Evolutionary conservation across 768 basidiomycete species (phyloP), one percentile per base, ranked within the genome.

Genomic region (Mycena sanguinolenta): DNA sequence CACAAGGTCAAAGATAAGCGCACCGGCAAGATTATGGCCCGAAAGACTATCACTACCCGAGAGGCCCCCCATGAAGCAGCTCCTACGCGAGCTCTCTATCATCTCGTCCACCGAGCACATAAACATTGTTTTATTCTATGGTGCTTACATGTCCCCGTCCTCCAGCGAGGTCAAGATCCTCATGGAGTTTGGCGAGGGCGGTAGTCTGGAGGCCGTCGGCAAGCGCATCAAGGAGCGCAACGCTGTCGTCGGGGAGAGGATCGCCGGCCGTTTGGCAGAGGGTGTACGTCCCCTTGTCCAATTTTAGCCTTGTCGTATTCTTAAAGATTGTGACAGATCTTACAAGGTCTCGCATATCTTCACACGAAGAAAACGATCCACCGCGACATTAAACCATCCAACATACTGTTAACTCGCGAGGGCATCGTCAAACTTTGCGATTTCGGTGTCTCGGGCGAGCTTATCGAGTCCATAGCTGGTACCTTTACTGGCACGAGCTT

Each of bases 401-500:
- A 97, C 79, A 89, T 99, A 63, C 89, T 99, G 54, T 85, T 99
- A 68, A 95, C 96, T 42, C 88, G 89, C 55, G 92, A 95, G 77
- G 98, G 98, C 34, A 82, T 95, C 55, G 91, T 99, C 77, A 98
- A 96, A 80, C 86, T 99, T 4, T 92, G 89, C 79, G 98, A 99
- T 82, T 99, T 99, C 77, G 98, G 98, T 36, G 98, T 99, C 23
- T 98, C 97, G 30, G 98, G 97, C 49, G 95, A 98, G 81, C 87
- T 99, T 27, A 91, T 98, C 75, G 91, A 93, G 77, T 95, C 94
- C 59, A 81, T 94, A 71, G 98, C 98, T 19, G 95, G 94, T 63
- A 99, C 98, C 0, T 99, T 98, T 78, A 99, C 97, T 1, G 98
- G 98, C 9, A 99, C 97, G 52, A 96, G 96, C 78, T 93, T 95